Base-by-base conservation (phyloP, 495 filamentous ascomycete species). In the Emericellopsis terricola region DNA sequence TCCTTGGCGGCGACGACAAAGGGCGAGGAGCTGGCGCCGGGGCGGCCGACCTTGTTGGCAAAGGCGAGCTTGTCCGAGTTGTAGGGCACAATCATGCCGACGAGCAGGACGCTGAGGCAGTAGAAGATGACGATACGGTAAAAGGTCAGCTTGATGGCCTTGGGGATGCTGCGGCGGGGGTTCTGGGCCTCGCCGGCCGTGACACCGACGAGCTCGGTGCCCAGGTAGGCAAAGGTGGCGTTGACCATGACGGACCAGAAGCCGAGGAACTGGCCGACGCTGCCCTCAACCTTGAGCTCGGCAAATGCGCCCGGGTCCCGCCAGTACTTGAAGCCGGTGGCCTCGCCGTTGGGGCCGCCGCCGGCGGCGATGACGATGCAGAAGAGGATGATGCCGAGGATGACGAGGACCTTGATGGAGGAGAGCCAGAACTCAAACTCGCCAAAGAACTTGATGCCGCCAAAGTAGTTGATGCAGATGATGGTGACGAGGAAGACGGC, bases 341-440 rank as follows among this genome's bases (percentile, higher is more conserved):
- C 77, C 31, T 69, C 58, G 42, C 78, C 67, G 42, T 71, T 66
- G 4, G 79, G 83, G 10, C 76, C 81, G 41, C 81, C 85, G 28
- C 84, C 84, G 15, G 76, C 59, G 28, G 74, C 72, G 28, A 89
- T 65, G 28, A 86, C 55, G 36, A 82, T 53, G 6, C 71, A 76
- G 13, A 91, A 41, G 31, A 83, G 58, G 37, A 71, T 64, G 15
- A 80, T 55, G 21, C 67, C 77, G 29, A 76, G 39, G 43, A 85
- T 79, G 21, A 76, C 67, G 9, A 79, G 29, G 3, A 82, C 65
- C 46, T 86, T 85, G 51, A 78, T 53, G 24, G 61, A 59, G 2
- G 70, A 77, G 30, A 86, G 71, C 78, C 77, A 83, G 51, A 85
- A 87, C 46, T 87, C 79, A 38, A 79, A 69, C 53, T 87, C 81